Percentiles rank a stretch among this genome's conserved stretches.
phyloP scores from a whole-genome alignment of 441 rosid species.

The Gossypium lobatum region DNA sequence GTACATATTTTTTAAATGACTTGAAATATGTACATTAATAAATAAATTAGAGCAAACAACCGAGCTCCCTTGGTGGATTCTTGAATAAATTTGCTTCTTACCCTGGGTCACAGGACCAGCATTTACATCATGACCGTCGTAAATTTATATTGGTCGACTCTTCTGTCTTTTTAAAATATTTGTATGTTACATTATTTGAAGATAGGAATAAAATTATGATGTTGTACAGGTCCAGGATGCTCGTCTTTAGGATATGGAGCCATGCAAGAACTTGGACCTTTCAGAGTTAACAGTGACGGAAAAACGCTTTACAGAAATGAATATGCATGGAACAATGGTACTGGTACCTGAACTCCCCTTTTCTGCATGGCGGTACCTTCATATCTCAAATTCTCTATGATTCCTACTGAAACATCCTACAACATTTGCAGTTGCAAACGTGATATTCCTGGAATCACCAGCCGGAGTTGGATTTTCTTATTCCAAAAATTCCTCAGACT shows the following conservation, averaged over 20 bases:
- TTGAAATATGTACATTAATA: not conserved
- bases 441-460: constrained; percentile 35
- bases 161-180: not conserved
- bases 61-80: not conserved
- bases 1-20: not conserved
- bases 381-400: not conserved
- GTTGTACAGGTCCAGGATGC: constrained; percentile 33
- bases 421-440: constrained; percentile 23
- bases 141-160: not conserved
- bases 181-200: not conserved
- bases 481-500: constrained; percentile 27
- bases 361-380: not conserved
- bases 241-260: constrained; percentile 38
- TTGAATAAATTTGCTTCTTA: not conserved
- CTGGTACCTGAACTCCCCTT: constrained; percentile 16
- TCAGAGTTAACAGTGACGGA: constrained; percentile 22
- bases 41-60: not conserved
- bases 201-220: not conserved
- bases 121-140: not conserved
- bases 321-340: constrained; percentile 37
- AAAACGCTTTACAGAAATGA: constrained; percentile 25
- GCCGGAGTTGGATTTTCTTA: constrained; percentile 39
- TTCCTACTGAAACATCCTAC: not conserved
- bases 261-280: constrained; percentile 39
- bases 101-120: not conserved